These are phyloP conservation scores for Gryganskiella cystojenkinii DNA, from an alignment of 192 early-diverging fungal species.

Conservation along the genomic window DNA sequence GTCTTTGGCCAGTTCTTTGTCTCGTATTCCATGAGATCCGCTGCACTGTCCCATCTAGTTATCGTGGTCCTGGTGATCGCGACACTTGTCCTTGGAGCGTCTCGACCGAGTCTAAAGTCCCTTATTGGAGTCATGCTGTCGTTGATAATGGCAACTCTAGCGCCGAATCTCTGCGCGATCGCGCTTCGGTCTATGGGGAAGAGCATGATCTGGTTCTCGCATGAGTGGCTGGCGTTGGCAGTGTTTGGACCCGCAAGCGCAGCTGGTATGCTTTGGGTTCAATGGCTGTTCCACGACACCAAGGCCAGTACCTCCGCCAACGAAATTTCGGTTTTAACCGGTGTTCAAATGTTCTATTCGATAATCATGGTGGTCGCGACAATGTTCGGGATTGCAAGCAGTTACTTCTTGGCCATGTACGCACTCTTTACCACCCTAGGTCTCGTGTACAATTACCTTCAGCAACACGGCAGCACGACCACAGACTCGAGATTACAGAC, in stretches of 20 bases:
- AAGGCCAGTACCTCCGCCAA: conserved; percentile 16
- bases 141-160: conserved; percentile 17
- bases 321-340: conserved; percentile 9
- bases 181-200: conserved; percentile 34
- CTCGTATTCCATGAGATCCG: conserved; percentile 64
- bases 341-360: conserved; percentile 23
- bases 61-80: conserved; percentile 57
- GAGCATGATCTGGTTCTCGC: conserved; percentile 67
- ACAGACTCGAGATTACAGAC: not conserved
- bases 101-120: conserved; percentile 10
- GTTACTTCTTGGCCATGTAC: conserved; percentile 56
- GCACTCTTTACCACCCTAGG: conserved; percentile 24
- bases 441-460: conserved; percentile 41
- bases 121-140: conserved; percentile 25
- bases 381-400: conserved; percentile 51
- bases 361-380: conserved; percentile 22
- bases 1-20: conserved; percentile 67
- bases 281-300: conserved; percentile 42
- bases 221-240: conserved; percentile 63
- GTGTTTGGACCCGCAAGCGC: conserved; percentile 62
- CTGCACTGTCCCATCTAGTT: conserved; percentile 29
- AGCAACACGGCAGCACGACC: conserved; percentile 12
- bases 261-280: conserved; percentile 53
- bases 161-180: conserved; percentile 26
- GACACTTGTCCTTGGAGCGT: conserved; percentile 18